Conservation (phyloP, 306 rosid genomes). For the Pyrus bretschneideri region DNA sequence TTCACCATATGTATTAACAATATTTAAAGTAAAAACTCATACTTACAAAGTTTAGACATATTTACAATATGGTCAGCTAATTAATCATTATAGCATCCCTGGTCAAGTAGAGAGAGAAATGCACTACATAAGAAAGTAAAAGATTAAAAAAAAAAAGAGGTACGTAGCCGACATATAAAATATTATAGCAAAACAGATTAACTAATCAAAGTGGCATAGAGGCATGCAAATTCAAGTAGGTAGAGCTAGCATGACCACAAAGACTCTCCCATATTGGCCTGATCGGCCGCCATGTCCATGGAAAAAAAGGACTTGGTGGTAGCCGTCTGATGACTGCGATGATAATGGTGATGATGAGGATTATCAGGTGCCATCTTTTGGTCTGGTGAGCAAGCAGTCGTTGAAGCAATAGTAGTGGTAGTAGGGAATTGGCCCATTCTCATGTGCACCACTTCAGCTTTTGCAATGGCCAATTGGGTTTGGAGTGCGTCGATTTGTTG, state of each 20-base stretch:
- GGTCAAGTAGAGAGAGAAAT: conserved; percentile 21
- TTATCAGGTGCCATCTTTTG: not conserved
- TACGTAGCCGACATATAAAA: conserved; percentile 20
- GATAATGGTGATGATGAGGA: conserved; percentile 15
- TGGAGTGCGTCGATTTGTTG: conserved; percentile 78
- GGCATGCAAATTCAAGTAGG: conserved; percentile 11
- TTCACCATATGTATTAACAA: not conserved
- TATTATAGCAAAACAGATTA: not conserved
- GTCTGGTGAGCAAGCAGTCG: not conserved
- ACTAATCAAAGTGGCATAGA: conserved; percentile 3
- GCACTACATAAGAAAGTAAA: not conserved
- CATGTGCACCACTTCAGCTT: conserved; percentile 77
- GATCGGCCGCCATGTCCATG: conserved; percentile 56
- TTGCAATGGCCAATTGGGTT: conserved; percentile 69
- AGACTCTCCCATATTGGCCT: conserved; percentile 52
- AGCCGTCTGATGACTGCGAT: not conserved
- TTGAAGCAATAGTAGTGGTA: conserved; percentile 5
- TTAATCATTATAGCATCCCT: conserved; percentile 26
- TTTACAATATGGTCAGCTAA: conserved; percentile 36
- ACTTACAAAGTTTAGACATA: conserved; percentile 36
- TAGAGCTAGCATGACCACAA: conserved; percentile 67
- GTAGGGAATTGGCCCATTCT: conserved; percentile 39
- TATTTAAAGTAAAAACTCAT: conserved; percentile 18
- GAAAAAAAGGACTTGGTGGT: conserved; percentile 58
- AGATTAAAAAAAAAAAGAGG: not conserved